phyloP scores from a whole-genome alignment of 2,329 filamentous ascomycete genomes.

The Calonectria pauciramosa region DNA sequence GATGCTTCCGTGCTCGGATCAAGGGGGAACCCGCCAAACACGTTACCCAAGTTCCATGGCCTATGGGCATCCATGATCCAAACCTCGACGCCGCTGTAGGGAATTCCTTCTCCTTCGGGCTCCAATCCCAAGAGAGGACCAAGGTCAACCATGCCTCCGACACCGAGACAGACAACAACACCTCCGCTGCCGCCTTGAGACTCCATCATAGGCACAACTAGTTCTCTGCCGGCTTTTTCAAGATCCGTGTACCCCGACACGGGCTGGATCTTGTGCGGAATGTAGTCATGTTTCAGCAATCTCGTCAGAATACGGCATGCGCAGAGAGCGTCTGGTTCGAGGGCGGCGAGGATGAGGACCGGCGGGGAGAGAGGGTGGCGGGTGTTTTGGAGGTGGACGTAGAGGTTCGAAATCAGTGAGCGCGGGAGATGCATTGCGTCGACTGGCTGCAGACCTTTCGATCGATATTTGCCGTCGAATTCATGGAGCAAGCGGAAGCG shows the following conservation, averaged over 20 bases:
- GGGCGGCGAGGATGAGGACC: conserved; percentile 90
- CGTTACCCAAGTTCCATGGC: conserved; percentile 94
- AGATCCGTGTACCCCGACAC: conserved; percentile 94
- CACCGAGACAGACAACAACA: conserved; percentile 91
- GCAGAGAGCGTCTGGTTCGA: conserved; percentile 95
- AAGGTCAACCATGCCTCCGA: conserved; percentile 92
- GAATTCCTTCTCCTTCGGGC: conserved; percentile 73
- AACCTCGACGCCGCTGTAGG: conserved; percentile 88
- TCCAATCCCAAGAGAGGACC: conserved; percentile 81
- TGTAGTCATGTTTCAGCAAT: conserved; percentile 97
- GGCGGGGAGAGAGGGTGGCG: conserved; percentile 92
- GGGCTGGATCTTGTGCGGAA: conserved; percentile 96
- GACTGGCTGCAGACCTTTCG: conserved; percentile 26
- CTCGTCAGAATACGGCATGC: conserved; percentile 94
- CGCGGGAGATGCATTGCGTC: conserved; percentile 92
- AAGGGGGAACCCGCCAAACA: conserved; percentile 82
- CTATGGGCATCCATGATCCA: conserved; percentile 94
- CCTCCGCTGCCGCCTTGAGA: conserved; percentile 87
- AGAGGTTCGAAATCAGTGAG: conserved; percentile 88
- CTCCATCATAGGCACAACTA: conserved; percentile 89
- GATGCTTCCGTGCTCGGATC: conserved; percentile 65
- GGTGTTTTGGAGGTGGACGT: conserved; percentile 87
- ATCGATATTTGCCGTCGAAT: conserved; percentile 37
- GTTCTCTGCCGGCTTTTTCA: conserved; percentile 80
- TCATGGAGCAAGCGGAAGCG: conserved; percentile 42